These are phyloP conservation scores for Copromyces sp. DNA, from an alignment of 495 filamentous ascomycete genomes.

Conservation along the genomic window DNA sequence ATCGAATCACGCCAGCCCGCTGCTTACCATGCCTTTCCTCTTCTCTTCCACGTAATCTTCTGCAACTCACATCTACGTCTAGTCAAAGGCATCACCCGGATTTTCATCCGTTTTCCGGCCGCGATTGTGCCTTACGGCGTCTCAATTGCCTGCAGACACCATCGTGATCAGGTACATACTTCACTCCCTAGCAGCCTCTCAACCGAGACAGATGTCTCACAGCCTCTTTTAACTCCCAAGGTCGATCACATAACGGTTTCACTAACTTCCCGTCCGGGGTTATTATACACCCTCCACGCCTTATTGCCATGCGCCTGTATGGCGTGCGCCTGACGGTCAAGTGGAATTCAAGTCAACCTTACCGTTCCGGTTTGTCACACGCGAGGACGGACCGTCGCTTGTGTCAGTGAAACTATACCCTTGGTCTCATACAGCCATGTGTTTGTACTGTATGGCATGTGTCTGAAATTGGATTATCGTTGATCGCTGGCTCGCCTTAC, in stretches of 20 bases:
- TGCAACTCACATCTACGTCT: neutral
- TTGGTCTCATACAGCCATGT: neutral
- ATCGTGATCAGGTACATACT: neutral
- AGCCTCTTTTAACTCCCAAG: neutral
- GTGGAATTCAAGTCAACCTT: neutral
- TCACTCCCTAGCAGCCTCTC: neutral
- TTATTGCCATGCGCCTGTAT: neutral
- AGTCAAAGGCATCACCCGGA: neutral
- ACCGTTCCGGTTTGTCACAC: neutral
- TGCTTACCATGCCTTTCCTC: neutral
- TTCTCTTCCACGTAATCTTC: neutral
- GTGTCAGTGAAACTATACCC: neutral
- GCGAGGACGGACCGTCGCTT: neutral
- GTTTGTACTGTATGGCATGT: neutral
- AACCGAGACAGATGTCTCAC: neutral
- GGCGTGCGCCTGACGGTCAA: neutral
- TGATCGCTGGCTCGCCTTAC: neutral
- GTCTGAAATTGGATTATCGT: neutral
- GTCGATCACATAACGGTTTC: neutral
- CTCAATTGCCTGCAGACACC: neutral
- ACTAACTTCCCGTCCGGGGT: neutral
- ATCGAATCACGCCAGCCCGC: neutral
- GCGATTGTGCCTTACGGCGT: neutral
- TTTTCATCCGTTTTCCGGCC: neutral
- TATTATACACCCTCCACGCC: neutral